A percentile compares a stretch with the other conserved stretches of the same genome.
Conservation (phyloP, 2,329 filamentous ascomycete species). For the Triangularia setosa region DNA sequence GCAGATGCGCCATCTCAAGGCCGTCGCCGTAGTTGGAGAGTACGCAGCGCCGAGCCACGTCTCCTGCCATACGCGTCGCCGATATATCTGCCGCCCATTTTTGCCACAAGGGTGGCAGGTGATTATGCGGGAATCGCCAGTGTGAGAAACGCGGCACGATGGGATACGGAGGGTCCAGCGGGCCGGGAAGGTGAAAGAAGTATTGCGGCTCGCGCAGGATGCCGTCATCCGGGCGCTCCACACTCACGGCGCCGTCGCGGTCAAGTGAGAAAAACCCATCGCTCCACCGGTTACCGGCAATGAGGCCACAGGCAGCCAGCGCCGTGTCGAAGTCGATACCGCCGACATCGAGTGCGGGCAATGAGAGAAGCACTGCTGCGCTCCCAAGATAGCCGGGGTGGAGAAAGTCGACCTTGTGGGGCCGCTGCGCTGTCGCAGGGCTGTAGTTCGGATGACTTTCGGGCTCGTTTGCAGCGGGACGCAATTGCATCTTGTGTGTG, state of each 20-base stretch:
- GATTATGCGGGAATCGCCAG: background rate
- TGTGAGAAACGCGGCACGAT: background rate
- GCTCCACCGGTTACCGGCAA: constrained; percentile 10
- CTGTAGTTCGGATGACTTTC: constrained; percentile 1
- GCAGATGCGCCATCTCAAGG: constrained; percentile 1
- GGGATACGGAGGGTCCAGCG: background rate
- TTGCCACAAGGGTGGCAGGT: background rate
- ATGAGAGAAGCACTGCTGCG: constrained; percentile 8
- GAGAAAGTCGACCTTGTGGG: constrained; percentile 1
- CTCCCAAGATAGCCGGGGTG: constrained; percentile 10
- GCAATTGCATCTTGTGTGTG: constrained; percentile 7
- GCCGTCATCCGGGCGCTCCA: constrained; percentile 1
- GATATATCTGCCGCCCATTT: background rate
- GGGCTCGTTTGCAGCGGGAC: constrained; percentile 8
- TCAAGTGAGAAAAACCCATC: constrained; percentile 7
- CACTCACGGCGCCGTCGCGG: background rate
- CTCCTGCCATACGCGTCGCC: background rate
- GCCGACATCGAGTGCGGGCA: constrained; percentile 9
- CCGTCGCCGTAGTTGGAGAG: constrained; percentile 3
- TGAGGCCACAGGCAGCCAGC: constrained; percentile 10
- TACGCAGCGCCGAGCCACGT: background rate
- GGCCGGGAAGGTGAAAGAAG: constrained; percentile 5
- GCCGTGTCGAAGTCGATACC: constrained; percentile 14
- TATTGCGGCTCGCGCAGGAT: constrained; percentile 3
- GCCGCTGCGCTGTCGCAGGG: background rate